Evolutionary conservation across 2,329 filamentous ascomycete genomes (phyloP).

Genomic region (Cytospora schulzeri): DNA sequence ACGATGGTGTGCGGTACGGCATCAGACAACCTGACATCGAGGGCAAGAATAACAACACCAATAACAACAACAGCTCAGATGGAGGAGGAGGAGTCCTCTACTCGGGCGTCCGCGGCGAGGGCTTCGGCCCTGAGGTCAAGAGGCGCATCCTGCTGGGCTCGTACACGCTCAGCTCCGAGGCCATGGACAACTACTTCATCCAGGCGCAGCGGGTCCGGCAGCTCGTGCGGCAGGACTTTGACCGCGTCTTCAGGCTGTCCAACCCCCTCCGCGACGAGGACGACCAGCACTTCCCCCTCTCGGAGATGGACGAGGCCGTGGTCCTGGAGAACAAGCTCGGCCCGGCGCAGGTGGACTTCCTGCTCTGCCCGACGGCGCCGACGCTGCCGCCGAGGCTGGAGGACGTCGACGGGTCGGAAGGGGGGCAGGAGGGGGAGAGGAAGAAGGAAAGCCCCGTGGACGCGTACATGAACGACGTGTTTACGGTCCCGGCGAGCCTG

Average conservation of each 20-base stretch:
- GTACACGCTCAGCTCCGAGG: conserved; percentile 85
- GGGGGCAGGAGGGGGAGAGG: conserved; percentile 47
- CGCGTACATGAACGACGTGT: conserved; percentile 89
- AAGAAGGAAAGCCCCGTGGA: too few species aligned
- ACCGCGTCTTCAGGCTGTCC: conserved; percentile 68
- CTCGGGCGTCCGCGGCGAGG: conserved; percentile 69
- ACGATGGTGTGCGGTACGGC: conserved; percentile 88
- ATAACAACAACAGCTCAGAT: conserved; percentile 49
- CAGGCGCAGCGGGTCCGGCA: conserved; percentile 87
- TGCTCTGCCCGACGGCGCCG: conserved; percentile 86
- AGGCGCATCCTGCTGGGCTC: conserved; percentile 86
- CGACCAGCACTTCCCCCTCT: conserved; percentile 56
- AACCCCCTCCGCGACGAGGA: conserved; percentile 65
- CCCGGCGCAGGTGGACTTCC: conserved; percentile 73
- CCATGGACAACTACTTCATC: conserved; percentile 95
- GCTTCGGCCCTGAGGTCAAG: conserved; percentile 84
- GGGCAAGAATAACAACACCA: conserved; percentile 38
- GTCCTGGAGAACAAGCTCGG: conserved; percentile 58
- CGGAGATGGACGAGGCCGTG: conserved; percentile 58
- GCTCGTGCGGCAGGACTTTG: conserved; percentile 84
- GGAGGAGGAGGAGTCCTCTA: conserved; percentile 66
- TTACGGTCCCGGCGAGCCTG: conserved; percentile 92
- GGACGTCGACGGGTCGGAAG: conserved; percentile 45
- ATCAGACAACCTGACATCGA: conserved; percentile 23
- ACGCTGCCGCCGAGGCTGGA: conserved; percentile 51